These are phyloP conservation scores for Jamesozyma rosinii DNA, from an alignment of 805 yeast species.

Conservation along the genomic window DNA sequence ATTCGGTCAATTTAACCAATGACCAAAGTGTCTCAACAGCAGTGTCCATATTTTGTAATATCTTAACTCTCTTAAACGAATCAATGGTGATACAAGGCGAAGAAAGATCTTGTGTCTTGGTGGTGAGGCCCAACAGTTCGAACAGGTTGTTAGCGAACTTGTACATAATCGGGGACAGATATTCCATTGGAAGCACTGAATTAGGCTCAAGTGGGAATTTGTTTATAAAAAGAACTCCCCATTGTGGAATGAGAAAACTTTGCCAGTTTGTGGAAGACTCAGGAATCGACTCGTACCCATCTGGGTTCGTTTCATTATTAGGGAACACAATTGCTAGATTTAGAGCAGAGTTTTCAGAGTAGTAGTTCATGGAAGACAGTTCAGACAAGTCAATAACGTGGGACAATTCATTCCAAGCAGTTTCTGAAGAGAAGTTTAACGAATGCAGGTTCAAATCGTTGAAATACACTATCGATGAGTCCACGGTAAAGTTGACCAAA, in stretches of 20 bases:
- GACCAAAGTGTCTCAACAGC: conserved; percentile 67
- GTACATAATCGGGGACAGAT: conserved; percentile 51
- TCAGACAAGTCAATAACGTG: conserved; percentile 78
- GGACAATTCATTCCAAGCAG: conserved; percentile 49
- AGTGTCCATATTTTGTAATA: conserved; percentile 47
- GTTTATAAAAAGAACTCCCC: conserved; percentile 58
- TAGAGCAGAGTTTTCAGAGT: conserved; percentile 52
- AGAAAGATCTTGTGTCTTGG: conserved; percentile 29
- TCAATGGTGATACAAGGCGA: conserved; percentile 59
- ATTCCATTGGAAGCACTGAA: conserved; percentile 33
- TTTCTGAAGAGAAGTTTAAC: conserved; percentile 18
- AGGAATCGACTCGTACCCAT: conserved; percentile 36
- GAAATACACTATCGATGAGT: conserved; percentile 66
- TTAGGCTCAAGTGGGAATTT: conserved; percentile 21
- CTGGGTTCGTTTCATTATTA: conserved; percentile 14
- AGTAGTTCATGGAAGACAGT: conserved; percentile 44
- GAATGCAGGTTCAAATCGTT: conserved; percentile 31
- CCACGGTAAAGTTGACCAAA: conserved; percentile 63
- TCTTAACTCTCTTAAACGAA: conserved; percentile 50
- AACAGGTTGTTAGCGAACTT: conserved; percentile 68
- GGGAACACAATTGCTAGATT: conserved; percentile 51
- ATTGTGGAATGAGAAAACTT: conserved; percentile 69
- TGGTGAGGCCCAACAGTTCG: conserved; percentile 61
- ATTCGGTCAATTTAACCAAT: conserved; percentile 54
- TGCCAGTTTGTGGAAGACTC: conserved; percentile 14